Base-by-base conservation (phyloP, 768 basidiomycete genomes). In the Butyriboletus loyo region DNA sequence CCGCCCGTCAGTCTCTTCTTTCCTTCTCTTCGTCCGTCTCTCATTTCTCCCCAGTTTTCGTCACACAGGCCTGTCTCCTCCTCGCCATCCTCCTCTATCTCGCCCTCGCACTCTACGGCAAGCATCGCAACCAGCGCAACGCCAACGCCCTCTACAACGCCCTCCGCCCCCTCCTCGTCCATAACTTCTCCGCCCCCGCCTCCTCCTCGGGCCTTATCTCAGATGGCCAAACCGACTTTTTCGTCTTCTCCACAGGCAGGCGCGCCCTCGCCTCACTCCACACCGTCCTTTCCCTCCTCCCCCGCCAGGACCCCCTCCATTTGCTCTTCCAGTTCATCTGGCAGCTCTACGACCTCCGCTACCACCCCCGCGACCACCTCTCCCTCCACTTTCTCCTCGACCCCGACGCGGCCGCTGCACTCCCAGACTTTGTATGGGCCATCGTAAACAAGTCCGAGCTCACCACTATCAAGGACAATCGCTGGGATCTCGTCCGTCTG, bases 401-500 rank as follows among this genome's bases (percentile, higher is more conserved):
- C 32, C 60, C 78, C 55, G 52, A 58, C 25, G 31, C 62, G 5
- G 49, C 64, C 5, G 74, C 71, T 49, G 69, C 72, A 32, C 66
- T 85, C 45, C 66, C 82, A 44, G 87, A 82, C 61, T 92, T 84
- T 65, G 89, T 96, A 4, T 97, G 87, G 85, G 92, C 84, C 10
- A 68, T 94, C 49, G 85, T 93, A 25, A 77, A 81, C 31, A 97
- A 95, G 74, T 82, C 86, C 52, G 87, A 91, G 58, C 75, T 95
- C 55, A 71, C 78, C 51, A 73, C 75, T 32, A 80, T 92, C 62
- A 86, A 83, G 68, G 76, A 84, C 50, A 70, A 77, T 52, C 80
- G 93, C 56, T 97, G 91, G 90, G 94, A 96, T 67, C 70, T 95
- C 68, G 93, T 96, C 52, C 64, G 86, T 77, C n/a, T 7, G 41